phyloP scores from a whole-genome alignment of 2,329 filamentous ascomycete genomes.

The Elsinoe batatas region DNA sequence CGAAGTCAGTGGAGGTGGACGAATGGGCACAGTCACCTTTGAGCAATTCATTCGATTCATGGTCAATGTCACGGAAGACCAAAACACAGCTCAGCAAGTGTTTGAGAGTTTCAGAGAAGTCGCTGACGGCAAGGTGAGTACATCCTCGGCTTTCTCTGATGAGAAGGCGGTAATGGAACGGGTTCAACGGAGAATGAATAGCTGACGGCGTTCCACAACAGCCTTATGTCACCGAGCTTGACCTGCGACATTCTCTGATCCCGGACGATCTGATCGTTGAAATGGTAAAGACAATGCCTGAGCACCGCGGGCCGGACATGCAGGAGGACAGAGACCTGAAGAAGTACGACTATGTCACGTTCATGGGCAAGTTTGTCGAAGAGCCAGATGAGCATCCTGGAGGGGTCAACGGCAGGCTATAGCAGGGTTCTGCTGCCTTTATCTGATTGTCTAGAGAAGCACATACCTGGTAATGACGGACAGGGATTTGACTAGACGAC shows the following conservation, averaged over 20 bases:
- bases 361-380: slow-evolving; percentile 68
- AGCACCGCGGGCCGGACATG: slow-evolving; percentile 74
- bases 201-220: slow-evolving; percentile 22
- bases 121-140: slow-evolving; percentile 74
- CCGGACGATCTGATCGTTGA: slow-evolving; percentile 96
- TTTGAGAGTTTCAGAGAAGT: slow-evolving; percentile 97
- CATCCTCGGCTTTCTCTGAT: background rate
- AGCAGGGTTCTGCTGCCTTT: slow-evolving; percentile 7
- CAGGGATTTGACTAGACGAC: background rate
- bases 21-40: slow-evolving; percentile 70
- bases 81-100: slow-evolving; percentile 96
- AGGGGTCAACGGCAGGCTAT: slow-evolving; percentile 11
- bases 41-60: slow-evolving; percentile 99
- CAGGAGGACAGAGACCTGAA: slow-evolving; percentile 72
- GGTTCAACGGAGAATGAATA: slow-evolving; percentile 10
- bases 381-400: background rate
- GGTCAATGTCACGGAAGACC: slow-evolving; percentile 97
- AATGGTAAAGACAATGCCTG: slow-evolving; percentile 75
- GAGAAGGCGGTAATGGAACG: slow-evolving; percentile 10
- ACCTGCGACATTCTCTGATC: slow-evolving; percentile 86
- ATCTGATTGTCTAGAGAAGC: background rate
- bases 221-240: slow-evolving; percentile 96
- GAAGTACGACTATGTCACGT: slow-evolving; percentile 93
- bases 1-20: slow-evolving; percentile 65
- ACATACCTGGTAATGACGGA: background rate